These are phyloP conservation scores for Chytridium lagenaria DNA, from an alignment of 371 early-diverging fungal genomes.

Conservation along the genomic window DNA sequence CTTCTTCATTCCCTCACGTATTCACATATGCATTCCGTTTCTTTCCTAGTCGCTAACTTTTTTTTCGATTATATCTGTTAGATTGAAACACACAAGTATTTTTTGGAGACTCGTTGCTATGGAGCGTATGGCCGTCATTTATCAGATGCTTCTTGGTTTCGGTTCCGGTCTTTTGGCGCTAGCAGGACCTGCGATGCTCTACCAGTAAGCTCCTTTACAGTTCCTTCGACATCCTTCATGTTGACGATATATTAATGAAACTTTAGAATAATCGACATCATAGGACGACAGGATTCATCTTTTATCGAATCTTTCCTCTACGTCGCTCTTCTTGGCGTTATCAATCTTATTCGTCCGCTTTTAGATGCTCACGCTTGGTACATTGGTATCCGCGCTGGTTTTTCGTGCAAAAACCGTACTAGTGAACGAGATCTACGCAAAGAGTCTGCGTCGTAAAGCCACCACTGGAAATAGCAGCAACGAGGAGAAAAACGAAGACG, in stretches of 20 bases:
- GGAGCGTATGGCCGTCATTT: neutral
- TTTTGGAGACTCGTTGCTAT: neutral
- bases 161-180: neutral
- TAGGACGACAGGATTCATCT: neutral
- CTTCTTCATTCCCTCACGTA: no score
- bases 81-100: neutral
- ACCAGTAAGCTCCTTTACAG: neutral
- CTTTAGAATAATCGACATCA: neutral
- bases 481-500: no score
- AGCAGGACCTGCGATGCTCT: neutral
- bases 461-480: neutral
- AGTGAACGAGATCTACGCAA: constrained; percentile 49
- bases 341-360: constrained; percentile 22
- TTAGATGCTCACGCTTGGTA: constrained; percentile 52
- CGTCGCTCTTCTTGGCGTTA: constrained; percentile 5
- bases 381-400: neutral
- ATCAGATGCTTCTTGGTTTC: neutral
- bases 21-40: neutral
- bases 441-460: constrained; percentile 36
- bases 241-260: neutral
- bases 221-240: neutral
- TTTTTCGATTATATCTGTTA: neutral
- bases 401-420: constrained; percentile 42
- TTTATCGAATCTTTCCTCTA: neutral
- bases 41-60: neutral